These are phyloP conservation scores for Flaveria floridana DNA, from an alignment of 140 eudicot genomes.

Conservation along the genomic window DNA sequence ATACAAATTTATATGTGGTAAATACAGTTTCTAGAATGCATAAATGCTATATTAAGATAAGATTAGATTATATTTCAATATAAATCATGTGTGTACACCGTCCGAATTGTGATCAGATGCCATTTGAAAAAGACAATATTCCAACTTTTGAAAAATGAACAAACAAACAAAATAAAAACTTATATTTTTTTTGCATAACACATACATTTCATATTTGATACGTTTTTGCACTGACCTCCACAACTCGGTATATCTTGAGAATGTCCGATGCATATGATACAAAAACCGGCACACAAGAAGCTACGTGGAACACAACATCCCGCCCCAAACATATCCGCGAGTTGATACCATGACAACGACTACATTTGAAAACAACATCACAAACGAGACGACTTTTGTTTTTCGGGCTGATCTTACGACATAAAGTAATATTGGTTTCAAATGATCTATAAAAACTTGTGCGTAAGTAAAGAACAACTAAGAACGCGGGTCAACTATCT, in stretches of 20 bases:
- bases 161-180: slow-evolving; percentile 31
- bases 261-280: slow-evolving; percentile 26
- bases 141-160: slow-evolving; percentile 21
- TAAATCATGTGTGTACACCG: slow-evolving; percentile 22
- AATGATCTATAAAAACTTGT: neutral
- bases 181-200: slow-evolving; percentile 16
- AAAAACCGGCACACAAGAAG: slow-evolving; percentile 37
- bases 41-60: slow-evolving; percentile 19
- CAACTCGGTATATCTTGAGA: slow-evolving; percentile 33
- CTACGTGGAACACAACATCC: slow-evolving; percentile 17
- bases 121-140: slow-evolving; percentile 36
- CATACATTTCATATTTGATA: slow-evolving; percentile 12
- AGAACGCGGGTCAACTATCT: neutral
- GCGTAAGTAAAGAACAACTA: neutral
- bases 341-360: neutral
- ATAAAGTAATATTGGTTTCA: neutral
- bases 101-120: slow-evolving; percentile 38
- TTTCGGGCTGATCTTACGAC: neutral
- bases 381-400: neutral
- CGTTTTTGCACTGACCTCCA: slow-evolving; percentile 30
- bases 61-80: neutral
- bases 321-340: slow-evolving; percentile 7
- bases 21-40: neutral
- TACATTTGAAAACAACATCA: slow-evolving; percentile 5
- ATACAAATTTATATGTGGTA: neutral